phyloP scores from a whole-genome alignment of 257 asterid species.

The Phtheirospermum japonicum region DNA sequence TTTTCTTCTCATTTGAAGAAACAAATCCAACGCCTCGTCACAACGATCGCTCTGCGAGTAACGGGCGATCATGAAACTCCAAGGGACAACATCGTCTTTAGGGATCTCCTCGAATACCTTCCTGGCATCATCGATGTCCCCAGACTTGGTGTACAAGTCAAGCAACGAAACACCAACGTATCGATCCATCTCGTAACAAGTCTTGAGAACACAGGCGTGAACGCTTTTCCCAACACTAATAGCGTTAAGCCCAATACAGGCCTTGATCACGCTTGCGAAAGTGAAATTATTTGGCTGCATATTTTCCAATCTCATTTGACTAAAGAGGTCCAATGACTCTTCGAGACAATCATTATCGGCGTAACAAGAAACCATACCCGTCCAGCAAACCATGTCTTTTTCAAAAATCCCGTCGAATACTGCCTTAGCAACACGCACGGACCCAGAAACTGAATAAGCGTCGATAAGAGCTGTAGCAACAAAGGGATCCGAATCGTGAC shows the following conservation, averaged over 20 bases:
- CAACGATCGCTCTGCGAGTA: constrained; percentile 72
- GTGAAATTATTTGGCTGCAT: constrained; percentile 78
- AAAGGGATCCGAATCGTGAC: constrained; percentile 55
- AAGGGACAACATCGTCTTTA: constrained; percentile 72
- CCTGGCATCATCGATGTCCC: constrained; percentile 68
- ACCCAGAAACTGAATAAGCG: constrained; percentile 69
- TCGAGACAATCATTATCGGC: constrained; percentile 63
- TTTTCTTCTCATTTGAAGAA: constrained; percentile 66
- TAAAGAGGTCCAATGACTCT: constrained; percentile 55
- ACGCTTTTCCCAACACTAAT: constrained; percentile 56
- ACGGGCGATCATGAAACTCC: constrained; percentile 97
- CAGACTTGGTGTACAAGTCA: constrained; percentile 66
- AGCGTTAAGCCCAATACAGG: constrained; percentile 67
- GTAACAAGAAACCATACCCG: constrained; percentile 80
- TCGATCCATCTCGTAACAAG: constrained; percentile 67
- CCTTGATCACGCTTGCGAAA: constrained; percentile 74
- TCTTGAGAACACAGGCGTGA: constrained; percentile 71
- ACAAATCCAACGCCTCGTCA: constrained; percentile 66
- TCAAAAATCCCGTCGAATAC: constrained; percentile 54
- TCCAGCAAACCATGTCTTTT: constrained; percentile 87
- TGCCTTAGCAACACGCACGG: constrained; percentile 47
- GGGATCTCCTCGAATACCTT: constrained; percentile 75
- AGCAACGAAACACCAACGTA: constrained; percentile 84
- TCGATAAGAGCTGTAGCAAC: constrained; percentile 75
- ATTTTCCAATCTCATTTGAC: constrained; percentile 61